Percentiles rank a stretch among this genome's conserved stretches.
Evolutionary conservation across 176 grass and related monocot species (phyloP).

Genomic region (Oryza brachyantha): DNA sequence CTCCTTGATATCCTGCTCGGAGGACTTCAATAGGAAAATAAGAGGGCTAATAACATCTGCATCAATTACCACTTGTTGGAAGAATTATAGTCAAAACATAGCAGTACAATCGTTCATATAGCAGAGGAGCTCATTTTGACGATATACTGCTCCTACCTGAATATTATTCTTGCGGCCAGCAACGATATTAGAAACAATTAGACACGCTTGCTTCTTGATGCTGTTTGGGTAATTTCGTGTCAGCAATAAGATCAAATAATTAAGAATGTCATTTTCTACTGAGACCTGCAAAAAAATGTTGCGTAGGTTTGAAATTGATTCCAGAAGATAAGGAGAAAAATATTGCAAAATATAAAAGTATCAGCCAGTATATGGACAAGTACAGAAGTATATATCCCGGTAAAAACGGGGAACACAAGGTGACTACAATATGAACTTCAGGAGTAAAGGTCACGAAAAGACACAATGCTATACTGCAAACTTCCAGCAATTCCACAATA

Average conservation of each 20-base stretch:
- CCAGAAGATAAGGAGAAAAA: background rate
- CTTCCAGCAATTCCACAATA: background rate
- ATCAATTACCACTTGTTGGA: conserved; percentile 66
- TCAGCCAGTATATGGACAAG: background rate
- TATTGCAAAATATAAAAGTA: conserved; percentile 7
- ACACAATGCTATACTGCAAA: background rate
- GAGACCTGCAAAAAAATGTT: conserved; percentile 48
- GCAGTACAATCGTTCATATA: conserved; percentile 7
- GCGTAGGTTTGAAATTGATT: conserved; percentile 2
- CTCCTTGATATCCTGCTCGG: conserved; percentile 53
- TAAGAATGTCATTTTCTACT: conserved; percentile 57
- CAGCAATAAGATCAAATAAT: conserved; percentile 46
- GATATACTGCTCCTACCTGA: conserved; percentile 50
- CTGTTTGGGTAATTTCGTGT: conserved; percentile 36
- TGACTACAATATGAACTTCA: background rate
- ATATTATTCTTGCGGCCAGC: conserved; percentile 66
- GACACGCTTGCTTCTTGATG: conserved; percentile 71
- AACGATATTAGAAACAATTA: conserved; percentile 70
- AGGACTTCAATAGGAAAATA: conserved; percentile 46
- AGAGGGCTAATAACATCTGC: conserved; percentile 60
- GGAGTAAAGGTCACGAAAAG: background rate
- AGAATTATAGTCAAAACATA: conserved; percentile 2
- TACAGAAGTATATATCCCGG: background rate
- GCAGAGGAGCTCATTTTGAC: background rate
- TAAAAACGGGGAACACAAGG: background rate